These are phyloP conservation scores for Penicillium coprophilum DNA, from an alignment of 495 filamentous ascomycete genomes.

Conservation along the genomic window DNA sequence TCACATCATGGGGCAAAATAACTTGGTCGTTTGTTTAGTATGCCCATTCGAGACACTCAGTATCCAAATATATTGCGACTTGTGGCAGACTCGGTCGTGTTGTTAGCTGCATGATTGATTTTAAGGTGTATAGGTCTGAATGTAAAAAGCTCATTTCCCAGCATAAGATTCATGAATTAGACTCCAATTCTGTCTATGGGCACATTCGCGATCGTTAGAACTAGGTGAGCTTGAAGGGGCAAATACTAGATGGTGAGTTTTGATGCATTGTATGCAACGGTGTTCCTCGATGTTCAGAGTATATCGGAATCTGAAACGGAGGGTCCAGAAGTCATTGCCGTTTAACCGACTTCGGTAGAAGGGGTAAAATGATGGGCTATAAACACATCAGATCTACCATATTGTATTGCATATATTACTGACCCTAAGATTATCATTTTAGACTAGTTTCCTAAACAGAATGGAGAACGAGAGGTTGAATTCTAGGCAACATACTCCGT, in stretches of 20 bases:
- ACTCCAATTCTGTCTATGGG: neutral
- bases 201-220: neutral
- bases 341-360: neutral
- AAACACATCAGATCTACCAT: neutral
- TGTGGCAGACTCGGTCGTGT: no score
- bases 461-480: no score
- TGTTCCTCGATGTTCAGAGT: neutral
- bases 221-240: neutral
- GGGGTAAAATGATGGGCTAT: neutral
- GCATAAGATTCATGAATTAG: neutral
- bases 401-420: neutral
- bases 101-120: no score
- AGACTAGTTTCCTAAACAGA: neutral
- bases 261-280: neutral
- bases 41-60: no score
- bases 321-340: neutral
- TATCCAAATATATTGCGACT: no score
- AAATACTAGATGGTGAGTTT: neutral
- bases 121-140: no score
- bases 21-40: no score
- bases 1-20: no score
- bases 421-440: no score
- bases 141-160: neutral
- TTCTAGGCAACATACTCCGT: neutral
- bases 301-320: neutral